Conservation (phyloP, 192 early-diverging fungal species). For the Fimicolochytrium jonesii region DNA sequence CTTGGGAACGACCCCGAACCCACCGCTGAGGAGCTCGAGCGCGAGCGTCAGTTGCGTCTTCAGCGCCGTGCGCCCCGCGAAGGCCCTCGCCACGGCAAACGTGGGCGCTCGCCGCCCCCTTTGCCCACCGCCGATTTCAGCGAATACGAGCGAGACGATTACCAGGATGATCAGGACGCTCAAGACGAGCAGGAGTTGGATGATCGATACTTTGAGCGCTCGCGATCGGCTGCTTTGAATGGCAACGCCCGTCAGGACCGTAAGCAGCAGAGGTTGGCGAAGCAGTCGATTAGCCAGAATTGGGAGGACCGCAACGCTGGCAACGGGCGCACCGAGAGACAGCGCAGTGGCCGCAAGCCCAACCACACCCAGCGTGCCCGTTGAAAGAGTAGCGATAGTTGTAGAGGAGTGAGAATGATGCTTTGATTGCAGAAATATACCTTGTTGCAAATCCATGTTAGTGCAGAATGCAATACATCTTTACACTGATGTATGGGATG, state of each 20-base stretch:
- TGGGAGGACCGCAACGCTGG: not conserved
- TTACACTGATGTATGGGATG: too few relatives aligned
- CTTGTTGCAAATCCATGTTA: too few relatives aligned
- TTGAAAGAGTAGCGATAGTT: too few relatives aligned
- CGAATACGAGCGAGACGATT: not conserved
- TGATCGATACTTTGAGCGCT: not conserved
- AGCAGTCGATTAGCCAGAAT: not conserved
- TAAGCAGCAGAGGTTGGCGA: conserved; percentile 2
- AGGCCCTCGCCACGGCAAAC: not conserved
- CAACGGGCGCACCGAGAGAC: too few relatives aligned
- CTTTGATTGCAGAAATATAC: too few relatives aligned
- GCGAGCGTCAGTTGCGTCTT: not conserved
- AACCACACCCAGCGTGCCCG: too few relatives aligned
- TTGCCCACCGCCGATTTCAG: not conserved
- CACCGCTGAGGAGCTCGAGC: not conserved
- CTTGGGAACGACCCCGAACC: conserved; percentile 2
- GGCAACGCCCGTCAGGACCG: not conserved
- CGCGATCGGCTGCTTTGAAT: not conserved
- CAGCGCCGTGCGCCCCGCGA: not conserved
- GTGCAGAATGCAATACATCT: too few relatives aligned
- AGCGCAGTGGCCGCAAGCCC: too few relatives aligned
- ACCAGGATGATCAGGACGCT: not conserved
- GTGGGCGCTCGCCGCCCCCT: not conserved
- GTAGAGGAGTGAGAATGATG: too few relatives aligned
- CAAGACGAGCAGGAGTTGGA: not conserved